Percentiles rank a stretch among this genome's conserved stretches.
Evolutionary conservation across 352 stramenopile species (phyloP).

Genomic region (Thraustochytrium striatum): DNA sequence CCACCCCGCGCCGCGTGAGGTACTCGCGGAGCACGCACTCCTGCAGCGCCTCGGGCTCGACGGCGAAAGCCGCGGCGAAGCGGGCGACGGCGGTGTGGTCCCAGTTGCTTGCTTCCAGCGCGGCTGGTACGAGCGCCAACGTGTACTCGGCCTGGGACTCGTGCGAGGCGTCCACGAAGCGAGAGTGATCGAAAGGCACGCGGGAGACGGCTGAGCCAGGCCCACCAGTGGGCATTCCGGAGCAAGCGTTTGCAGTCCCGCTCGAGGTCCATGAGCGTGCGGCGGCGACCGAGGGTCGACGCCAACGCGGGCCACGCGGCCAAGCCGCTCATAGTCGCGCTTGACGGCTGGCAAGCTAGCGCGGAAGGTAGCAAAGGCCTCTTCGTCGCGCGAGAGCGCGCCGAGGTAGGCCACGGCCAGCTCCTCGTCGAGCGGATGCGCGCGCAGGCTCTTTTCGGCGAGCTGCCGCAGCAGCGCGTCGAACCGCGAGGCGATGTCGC

Average conservation of each 20-base stretch:
- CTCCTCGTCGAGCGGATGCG: background rate
- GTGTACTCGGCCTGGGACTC: background rate
- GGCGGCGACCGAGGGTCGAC: background rate
- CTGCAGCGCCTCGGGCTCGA: too few species aligned
- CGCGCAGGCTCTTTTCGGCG: background rate
- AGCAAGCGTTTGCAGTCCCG: conserved; percentile 10
- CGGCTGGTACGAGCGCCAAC: background rate
- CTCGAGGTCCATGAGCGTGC: background rate
- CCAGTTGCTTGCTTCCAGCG: background rate
- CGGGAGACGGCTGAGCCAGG: background rate
- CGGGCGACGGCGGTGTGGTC: background rate
- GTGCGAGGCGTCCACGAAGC: background rate
- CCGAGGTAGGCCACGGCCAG: conserved; percentile 29
- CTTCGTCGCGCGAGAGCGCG: background rate
- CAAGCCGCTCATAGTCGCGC: conserved; percentile 13
- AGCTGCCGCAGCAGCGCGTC: background rate
- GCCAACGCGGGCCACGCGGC: background rate
- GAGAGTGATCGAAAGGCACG: conserved; percentile 15
- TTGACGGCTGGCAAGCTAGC: conserved; percentile 11
- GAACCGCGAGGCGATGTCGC: background rate
- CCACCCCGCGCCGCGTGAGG: background rate
- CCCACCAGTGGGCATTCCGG: conserved; percentile 30
- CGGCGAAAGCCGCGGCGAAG: conserved; percentile 7
- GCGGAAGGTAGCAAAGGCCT: background rate
- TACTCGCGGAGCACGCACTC: background rate